Base-by-base conservation (phyloP, 192 early-diverging fungal genomes). In the Coemansia sp. region DNA sequence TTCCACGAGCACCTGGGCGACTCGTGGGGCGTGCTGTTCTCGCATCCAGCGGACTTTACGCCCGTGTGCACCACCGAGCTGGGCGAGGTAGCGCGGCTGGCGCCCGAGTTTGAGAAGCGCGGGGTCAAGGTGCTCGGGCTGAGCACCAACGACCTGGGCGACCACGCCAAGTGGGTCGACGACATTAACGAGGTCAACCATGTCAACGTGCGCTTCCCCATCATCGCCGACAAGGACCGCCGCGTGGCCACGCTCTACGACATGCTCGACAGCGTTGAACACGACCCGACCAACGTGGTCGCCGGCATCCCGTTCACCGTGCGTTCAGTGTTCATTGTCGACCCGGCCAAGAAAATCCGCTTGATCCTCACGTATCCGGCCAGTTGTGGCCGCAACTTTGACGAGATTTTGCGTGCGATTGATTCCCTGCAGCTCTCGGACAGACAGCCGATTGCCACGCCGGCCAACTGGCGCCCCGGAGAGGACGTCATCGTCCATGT, bases 31-130 rank as follows among this genome's bases (percentile, higher is more conserved):
- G 81, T 98, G 30, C 86, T 98, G n/a, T 98, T 98, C 77, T 98
- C 95, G 23, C 95, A 98, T 69, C 95, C 96, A 11, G 96, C 92
- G 50, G 92, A 95, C 81, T 96, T 95, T 49, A 95, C 79, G 20
- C 93, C 93, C 25, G 93, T 95, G 21, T 95, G 95, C 81, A 95
- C 93, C 27, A 96, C 93, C 11, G 96, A 98, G 79, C 88, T 98
- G 53, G 96, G 94, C 45, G 85, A 83, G 21, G 92, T 95, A 20
- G 93, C 94, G 56, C 85, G 80, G 57, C 85, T 97, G 36, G 61
- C 67, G 42, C 64, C 79, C 29, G 83, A 97, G 68, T 98, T 89
- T 69, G 78, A 75, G 11, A 71, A 67, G 52, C 88, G 96, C 67
- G 73, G 79, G 61, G 91, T 93, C 64, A 92, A 92, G 75, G 87